Conservation (phyloP, 2,329 filamentous ascomycete species). For the Zymoseptoria brevis region DNA sequence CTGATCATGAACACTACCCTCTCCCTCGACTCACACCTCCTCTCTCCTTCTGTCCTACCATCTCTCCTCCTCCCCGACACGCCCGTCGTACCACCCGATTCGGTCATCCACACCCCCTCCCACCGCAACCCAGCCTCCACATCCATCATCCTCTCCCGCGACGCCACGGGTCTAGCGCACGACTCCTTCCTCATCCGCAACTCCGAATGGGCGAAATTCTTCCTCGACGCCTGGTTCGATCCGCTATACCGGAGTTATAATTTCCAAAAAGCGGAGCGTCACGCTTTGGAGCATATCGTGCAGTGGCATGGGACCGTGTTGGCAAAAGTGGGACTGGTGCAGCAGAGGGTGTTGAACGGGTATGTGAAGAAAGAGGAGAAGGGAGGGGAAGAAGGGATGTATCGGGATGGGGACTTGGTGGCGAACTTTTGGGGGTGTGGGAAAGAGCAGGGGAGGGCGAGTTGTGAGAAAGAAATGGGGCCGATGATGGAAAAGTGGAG, state of each 20-base stretch:
- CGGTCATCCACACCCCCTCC: constrained; percentile 88
- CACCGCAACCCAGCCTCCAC: constrained; percentile 71
- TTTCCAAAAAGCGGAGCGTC: constrained; percentile 87
- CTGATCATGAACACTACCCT: constrained; percentile 78
- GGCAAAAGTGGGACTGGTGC: constrained; percentile 80
- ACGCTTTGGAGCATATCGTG: constrained; percentile 64
- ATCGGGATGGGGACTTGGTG: constrained; percentile 76
- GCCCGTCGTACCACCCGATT: constrained; percentile 86
- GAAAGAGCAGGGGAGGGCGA: constrained; percentile 37
- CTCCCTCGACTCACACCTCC: constrained; percentile 62
- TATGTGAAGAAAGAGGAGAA: constrained; percentile 50
- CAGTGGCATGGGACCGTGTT: constrained; percentile 93
- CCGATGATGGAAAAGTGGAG: constrained; percentile 38
- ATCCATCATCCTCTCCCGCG: constrained; percentile 77
- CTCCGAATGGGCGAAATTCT: constrained; percentile 86
- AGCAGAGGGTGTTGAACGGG: constrained; percentile 73
- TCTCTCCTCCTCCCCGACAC: constrained; percentile 73
- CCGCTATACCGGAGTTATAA: constrained; percentile 90
- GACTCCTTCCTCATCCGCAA: constrained; percentile 73
- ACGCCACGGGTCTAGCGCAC: constrained; percentile 67
- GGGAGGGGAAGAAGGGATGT: constrained; percentile 38
- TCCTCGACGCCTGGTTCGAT: constrained; percentile 93
- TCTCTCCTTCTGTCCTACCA: constrained; percentile 61
- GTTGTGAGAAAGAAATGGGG: constrained; percentile 61
- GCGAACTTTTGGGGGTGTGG: constrained; percentile 71